A percentile compares a stretch with the other conserved stretches of the same genome.
These are phyloP conservation scores for Salix brachista DNA, from an alignment of 345 rosid species.

Conservation along the genomic window DNA sequence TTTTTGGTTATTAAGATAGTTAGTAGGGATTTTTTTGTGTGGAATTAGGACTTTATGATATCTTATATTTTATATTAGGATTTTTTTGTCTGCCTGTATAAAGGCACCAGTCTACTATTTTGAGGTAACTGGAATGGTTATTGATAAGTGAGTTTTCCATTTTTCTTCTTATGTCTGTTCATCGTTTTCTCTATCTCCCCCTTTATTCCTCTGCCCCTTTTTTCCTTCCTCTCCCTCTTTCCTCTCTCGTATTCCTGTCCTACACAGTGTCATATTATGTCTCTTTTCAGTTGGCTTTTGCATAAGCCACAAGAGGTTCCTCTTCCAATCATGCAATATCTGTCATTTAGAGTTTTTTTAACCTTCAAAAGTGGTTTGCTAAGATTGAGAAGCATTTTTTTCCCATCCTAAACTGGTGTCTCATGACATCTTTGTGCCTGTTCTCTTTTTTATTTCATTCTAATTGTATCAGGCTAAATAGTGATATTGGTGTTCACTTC, in stretches of 20 bases:
- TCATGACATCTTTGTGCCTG: neutral
- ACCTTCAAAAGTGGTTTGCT: neutral
- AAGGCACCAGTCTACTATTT: neutral
- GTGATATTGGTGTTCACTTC: neutral
- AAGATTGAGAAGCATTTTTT: neutral
- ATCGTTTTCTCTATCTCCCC: neutral
- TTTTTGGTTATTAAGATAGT: neutral
- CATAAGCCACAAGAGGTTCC: neutral
- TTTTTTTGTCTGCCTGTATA: neutral
- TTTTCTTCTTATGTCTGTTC: neutral
- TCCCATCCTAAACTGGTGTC: neutral
- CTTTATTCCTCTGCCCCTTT: neutral
- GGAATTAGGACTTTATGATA: neutral
- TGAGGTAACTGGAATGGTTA: neutral
- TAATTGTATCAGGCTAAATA: neutral
- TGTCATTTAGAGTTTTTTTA: neutral
- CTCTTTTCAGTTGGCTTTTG: neutral
- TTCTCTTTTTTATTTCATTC: neutral
- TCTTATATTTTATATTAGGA: neutral
- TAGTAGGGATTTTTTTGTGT: neutral
- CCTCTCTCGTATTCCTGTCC: neutral
- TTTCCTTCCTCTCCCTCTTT: neutral
- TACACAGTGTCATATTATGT: neutral
- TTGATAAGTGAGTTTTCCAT: neutral
- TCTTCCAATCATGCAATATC: neutral